Percentiles rank a stretch among this genome's conserved stretches.
Evolutionary conservation across 495 filamentous ascomycete genomes (phyloP).

Genomic region (Durotheca rogersii): DNA sequence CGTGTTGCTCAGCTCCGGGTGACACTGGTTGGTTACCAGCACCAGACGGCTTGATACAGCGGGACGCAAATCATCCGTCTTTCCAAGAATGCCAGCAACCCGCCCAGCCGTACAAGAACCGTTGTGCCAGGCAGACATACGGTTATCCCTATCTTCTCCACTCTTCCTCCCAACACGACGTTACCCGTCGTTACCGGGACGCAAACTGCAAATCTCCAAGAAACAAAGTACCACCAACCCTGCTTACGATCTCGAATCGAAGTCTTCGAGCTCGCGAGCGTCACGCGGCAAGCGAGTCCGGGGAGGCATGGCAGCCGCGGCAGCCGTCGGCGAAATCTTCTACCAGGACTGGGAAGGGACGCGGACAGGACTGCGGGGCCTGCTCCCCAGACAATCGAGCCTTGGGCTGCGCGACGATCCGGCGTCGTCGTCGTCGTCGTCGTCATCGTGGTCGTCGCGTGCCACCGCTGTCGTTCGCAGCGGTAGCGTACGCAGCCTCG

Average conservation of each 20-base stretch:
- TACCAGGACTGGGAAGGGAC: slow-evolving; percentile 7
- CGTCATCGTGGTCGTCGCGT: too few species aligned
- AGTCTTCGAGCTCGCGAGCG: slow-evolving; percentile 4
- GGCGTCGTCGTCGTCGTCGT: slow-evolving; percentile 10
- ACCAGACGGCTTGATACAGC: too few species aligned
- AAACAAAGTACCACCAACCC: slow-evolving; percentile 2
- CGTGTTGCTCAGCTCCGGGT: too few species aligned
- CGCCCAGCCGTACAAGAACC: too few species aligned
- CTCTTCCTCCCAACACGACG: slow-evolving; percentile 20
- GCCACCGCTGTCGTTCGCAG: not conserved
- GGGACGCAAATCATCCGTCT: too few species aligned
- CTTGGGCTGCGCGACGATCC: slow-evolving; percentile 4
- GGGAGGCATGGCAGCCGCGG: too few species aligned
- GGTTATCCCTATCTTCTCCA: not conserved
- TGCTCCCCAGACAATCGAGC: too few species aligned
- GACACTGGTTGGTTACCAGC: too few species aligned
- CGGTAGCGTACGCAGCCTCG: slow-evolving; percentile 16
- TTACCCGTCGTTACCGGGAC: slow-evolving; percentile 12
- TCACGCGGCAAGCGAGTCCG: slow-evolving; percentile 25
- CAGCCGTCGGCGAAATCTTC: slow-evolving; percentile 19
- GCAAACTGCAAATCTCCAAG: slow-evolving; percentile 19
- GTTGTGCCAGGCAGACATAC: too few species aligned
- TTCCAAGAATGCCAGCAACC: too few species aligned
- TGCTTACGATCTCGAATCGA: slow-evolving; percentile 14
- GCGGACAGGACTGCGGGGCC: slow-evolving; percentile 17